Percentiles rank a stretch among this genome's conserved stretches.
Evolutionary conservation across 371 early-diverging fungal species (phyloP).

Genomic region (Apophysomyces variabilis): DNA sequence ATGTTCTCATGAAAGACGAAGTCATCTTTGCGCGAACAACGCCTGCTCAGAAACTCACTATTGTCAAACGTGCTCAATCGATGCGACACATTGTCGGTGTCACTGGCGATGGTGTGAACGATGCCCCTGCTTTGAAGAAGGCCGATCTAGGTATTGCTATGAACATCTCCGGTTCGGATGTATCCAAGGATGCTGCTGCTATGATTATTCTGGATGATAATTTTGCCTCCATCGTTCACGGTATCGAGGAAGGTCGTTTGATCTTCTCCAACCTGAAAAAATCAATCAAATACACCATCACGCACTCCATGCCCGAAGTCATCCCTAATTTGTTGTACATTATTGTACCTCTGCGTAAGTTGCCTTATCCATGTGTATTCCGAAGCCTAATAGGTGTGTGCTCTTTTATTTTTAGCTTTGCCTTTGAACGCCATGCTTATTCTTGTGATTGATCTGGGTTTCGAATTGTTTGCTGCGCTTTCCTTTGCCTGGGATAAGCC

Average conservation of each 20-base stretch:
- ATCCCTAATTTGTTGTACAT: constrained; percentile 83
- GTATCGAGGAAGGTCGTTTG: constrained; percentile 93
- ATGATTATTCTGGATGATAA: constrained; percentile 97
- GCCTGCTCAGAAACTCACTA: constrained; percentile 76
- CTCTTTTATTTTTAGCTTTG: constrained; percentile 42
- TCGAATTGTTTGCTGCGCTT: constrained; percentile 87
- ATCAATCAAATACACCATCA: constrained; percentile 89
- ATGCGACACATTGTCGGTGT: constrained; percentile 69
- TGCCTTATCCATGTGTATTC: not conserved
- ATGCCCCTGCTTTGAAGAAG: constrained; percentile 76
- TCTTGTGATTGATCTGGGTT: constrained; percentile 91
- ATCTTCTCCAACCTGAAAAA: constrained; percentile 96
- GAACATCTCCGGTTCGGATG: constrained; percentile 94
- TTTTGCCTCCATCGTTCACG: constrained; percentile 87
- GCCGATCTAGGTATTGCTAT: constrained; percentile 91
- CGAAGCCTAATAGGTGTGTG: no score
- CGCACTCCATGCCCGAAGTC: constrained; percentile 88
- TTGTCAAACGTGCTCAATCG: constrained; percentile 65
- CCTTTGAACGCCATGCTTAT: constrained; percentile 86
- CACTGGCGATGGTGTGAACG: constrained; percentile 93
- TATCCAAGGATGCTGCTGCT: constrained; percentile 96
- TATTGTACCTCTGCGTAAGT: constrained; percentile 77
- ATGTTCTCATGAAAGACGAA: constrained; percentile 64
- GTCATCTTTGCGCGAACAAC: constrained; percentile 82
- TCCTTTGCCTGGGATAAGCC: constrained; percentile 94